Base-by-base conservation (phyloP, 352 stramenopile species). In the Globisporangium cylindrosporum region DNA sequence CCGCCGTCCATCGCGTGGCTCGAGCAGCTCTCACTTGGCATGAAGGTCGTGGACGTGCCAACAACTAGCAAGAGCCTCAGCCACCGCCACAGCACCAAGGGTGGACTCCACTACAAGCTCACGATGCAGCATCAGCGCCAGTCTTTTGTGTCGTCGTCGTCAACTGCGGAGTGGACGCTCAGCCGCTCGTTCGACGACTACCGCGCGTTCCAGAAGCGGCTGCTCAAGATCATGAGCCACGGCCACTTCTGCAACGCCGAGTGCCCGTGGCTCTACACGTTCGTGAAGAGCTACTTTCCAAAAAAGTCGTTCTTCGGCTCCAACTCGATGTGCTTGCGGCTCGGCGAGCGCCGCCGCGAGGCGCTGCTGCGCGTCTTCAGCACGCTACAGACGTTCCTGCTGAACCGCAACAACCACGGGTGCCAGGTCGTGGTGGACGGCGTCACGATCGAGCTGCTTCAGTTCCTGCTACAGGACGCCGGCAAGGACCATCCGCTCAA, bases 241-340 rank as follows among this genome's bases (percentile, higher is more conserved):
- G 74, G 74, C 59, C 76, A 86, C 59, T 70, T 61, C 5, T 86
- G 78, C 62, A 60, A 59, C 15, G 76, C 74, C 41, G 78, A 82
- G 63, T 84, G 78, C 48, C 76, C 74, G 60, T 83, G 76, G 76
- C 51, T 84, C 5, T 73, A 79, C 54, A 71, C 62, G 4, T 74
- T 84, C 25, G 62, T 86, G 18, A 80, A 76, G 60, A 73, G 73
- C 43, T 76, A 82, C 48, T 86, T 83, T 56, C 78, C 78, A n/a
- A 82, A 75, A 62, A 66, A 64, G 15, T 68, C 66, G 54, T 64
- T 62, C 15, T 70, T 66, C 10, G 60, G 29, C 29, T 57, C 58
- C n/a, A 51, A 15, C 43, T 48, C 48, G 29, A 59, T 18, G 10
- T 49, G 60, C 46, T 43, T 48, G 5, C 46, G 60, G 6, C 46